A percentile compares a stretch with the other conserved stretches of the same genome.
Evolutionary conservation across 1,139 yeast species (phyloP).

Genomic region (Suhomyces maxii): DNA sequence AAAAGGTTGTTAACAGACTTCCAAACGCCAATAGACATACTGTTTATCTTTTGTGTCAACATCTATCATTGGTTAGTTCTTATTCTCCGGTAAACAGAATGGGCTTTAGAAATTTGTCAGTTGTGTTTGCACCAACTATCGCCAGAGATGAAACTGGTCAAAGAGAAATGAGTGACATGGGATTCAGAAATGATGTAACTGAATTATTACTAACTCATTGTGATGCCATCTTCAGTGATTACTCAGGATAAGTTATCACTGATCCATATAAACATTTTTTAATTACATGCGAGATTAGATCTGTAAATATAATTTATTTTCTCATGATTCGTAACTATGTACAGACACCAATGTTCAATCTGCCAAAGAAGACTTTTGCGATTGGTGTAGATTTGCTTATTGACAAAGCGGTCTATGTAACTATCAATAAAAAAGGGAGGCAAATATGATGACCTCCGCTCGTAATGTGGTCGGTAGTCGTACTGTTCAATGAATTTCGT

Average conservation of each 20-base stretch:
- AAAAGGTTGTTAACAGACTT: conserved; percentile 38
- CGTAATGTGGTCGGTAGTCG: too few relatives aligned
- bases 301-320: too few relatives aligned
- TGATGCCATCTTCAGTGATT: conserved; percentile 35
- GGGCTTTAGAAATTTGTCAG: conserved; percentile 81
- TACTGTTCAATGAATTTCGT: too few relatives aligned
- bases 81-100: conserved; percentile 60
- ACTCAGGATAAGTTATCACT: not conserved
- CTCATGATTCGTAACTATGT: not conserved
- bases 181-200: conserved; percentile 73
- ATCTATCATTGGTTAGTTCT: conserved; percentile 57
- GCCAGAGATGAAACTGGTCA: conserved; percentile 81
- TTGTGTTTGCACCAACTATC: conserved; percentile 94
- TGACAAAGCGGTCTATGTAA: too few relatives aligned
- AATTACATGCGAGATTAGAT: not conserved
- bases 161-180: conserved; percentile 85
- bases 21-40: conserved; percentile 71
- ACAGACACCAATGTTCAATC: not conserved
- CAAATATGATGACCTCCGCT: too few relatives aligned
- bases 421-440: too few relatives aligned
- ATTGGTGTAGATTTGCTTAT: too few relatives aligned
- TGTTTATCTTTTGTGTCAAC: conserved; percentile 57
- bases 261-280: too few relatives aligned
- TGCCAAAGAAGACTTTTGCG: too few relatives aligned
- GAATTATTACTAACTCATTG: conserved; percentile 69